phyloP scores from a whole-genome alignment of 345 rosid genomes.

The Aquilaria sinensis region DNA sequence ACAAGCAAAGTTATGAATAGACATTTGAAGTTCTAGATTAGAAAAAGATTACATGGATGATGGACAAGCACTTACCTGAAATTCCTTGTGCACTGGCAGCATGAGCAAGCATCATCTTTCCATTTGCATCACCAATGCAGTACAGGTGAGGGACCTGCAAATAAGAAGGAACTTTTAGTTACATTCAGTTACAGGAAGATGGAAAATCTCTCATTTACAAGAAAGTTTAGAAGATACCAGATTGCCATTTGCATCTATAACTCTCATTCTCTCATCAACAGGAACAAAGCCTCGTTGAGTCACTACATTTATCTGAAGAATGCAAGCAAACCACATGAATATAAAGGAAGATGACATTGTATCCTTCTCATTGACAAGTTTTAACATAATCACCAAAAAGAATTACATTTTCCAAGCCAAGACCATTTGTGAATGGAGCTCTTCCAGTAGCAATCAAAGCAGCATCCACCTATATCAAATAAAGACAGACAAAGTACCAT shows the following conservation, averaged over 20 bases:
- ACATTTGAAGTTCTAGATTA: background rate
- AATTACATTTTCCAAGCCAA: constrained; percentile 89
- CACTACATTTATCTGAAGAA: constrained; percentile 69
- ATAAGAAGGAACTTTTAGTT: constrained; percentile 13
- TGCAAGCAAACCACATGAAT: background rate
- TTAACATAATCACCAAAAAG: constrained; percentile 7
- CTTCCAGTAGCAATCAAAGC: constrained; percentile 99
- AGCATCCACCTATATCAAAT: constrained; percentile 70
- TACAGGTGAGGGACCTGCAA: constrained; percentile 77
- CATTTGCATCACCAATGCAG: constrained; percentile 97
- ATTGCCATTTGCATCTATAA: constrained; percentile 73
- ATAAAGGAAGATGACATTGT: background rate
- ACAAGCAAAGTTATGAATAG: constrained; percentile 5
- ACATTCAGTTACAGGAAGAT: background rate
- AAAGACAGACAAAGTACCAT: constrained; percentile 10
- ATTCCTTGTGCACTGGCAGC: constrained; percentile 99
- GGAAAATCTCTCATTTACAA: constrained; percentile 1
- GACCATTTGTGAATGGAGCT: constrained; percentile 97
- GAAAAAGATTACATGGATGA: background rate
- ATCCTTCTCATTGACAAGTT: background rate
- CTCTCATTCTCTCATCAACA: constrained; percentile 85
- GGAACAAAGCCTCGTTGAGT: constrained; percentile 92
- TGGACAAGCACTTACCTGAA: constrained; percentile 47
- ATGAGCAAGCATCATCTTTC: constrained; percentile 99
- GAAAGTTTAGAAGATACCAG: constrained; percentile 40